These are phyloP conservation scores for Leishmania martiniquensis DNA, from an alignment of 208 protist genomes.

Conservation along the genomic window DNA sequence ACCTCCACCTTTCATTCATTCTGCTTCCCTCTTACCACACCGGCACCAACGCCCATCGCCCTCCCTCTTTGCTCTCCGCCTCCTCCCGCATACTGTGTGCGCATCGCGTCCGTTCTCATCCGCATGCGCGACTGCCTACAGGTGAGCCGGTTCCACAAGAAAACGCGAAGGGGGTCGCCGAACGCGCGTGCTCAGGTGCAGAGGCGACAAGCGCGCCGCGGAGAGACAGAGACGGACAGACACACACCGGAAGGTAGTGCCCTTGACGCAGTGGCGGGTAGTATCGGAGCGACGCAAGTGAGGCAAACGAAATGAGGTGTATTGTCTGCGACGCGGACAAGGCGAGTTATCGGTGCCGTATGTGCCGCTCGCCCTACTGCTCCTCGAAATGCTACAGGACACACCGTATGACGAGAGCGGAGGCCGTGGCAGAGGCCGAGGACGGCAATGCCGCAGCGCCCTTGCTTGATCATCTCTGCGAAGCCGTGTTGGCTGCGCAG, in stretches of 20 bases:
- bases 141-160: not conserved
- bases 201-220: not conserved
- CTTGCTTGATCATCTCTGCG: slow-evolving; percentile 14
- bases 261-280: not conserved
- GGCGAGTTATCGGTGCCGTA: slow-evolving; percentile 60
- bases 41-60: not conserved
- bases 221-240: too few species aligned
- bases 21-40: not conserved
- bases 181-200: not conserved
- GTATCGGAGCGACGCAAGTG: not conserved
- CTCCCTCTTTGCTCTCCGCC: not conserved
- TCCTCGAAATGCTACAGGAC: slow-evolving; percentile 56
- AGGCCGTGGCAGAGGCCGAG: slow-evolving; percentile 6
- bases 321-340: slow-evolving; percentile 48
- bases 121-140: not conserved
- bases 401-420: slow-evolving; percentile 37
- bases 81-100: not conserved
- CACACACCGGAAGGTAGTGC: not conserved
- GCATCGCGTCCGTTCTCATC: not conserved
- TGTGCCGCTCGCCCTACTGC: slow-evolving; percentile 69
- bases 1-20: not conserved
- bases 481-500: slow-evolving; percentile 17
- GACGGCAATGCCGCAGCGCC: not conserved
- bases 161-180: not conserved
- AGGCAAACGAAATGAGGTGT: slow-evolving; percentile 43